Evolutionary conservation across 1,284 basidiomycete species (phyloP).

Genomic region (Veloporphyrellus conicus): DNA sequence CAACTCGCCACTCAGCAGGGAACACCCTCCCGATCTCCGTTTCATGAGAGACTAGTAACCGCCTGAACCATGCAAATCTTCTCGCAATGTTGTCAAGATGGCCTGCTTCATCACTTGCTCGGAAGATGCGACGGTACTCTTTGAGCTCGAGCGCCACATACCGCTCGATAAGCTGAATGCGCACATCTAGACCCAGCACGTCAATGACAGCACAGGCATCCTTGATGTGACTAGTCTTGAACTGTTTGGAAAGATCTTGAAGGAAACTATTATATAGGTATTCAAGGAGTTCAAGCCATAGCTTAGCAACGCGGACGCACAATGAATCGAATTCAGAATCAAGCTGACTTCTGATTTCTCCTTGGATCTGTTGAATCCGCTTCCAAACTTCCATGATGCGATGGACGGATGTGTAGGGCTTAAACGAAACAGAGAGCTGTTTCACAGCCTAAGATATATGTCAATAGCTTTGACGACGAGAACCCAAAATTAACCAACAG

Average conservation of each 20-base stretch:
- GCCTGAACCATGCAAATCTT: slow-evolving; percentile 93
- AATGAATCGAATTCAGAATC: slow-evolving; percentile 88
- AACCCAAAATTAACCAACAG: slow-evolving; percentile 44
- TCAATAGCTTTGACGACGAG: slow-evolving; percentile 6
- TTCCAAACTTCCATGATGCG: slow-evolving; percentile 75
- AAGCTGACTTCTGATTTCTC: slow-evolving; percentile 69
- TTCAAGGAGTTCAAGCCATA: slow-evolving; percentile 5
- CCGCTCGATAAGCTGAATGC: slow-evolving; percentile 78
- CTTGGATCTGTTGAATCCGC: slow-evolving; percentile 76
- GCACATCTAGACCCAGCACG: slow-evolving; percentile 79
- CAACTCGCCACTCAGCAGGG: slow-evolving; percentile 79
- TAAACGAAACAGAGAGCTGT: slow-evolving; percentile 76
- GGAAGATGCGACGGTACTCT: slow-evolving; percentile 96
- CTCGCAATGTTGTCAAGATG: slow-evolving; percentile 94
- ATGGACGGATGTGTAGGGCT: slow-evolving; percentile 68
- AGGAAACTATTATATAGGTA: slow-evolving; percentile 54
- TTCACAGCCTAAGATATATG: slow-evolving; percentile 67
- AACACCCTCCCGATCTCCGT: slow-evolving; percentile 82
- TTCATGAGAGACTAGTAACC: slow-evolving; percentile 87
- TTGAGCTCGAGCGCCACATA: slow-evolving; percentile 89
- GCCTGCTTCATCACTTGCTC: slow-evolving; percentile 87
- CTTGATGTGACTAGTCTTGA: slow-evolving; percentile 60
- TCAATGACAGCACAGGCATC: slow-evolving; percentile 85
- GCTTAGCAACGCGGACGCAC: slow-evolving; percentile 46
- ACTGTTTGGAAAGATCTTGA: slow-evolving; percentile 67